Evolutionary conservation across 2,329 filamentous ascomycete genomes (phyloP), one percentile per base, ranked within the genome.

Genomic region (Ophiostoma ips): DNA sequence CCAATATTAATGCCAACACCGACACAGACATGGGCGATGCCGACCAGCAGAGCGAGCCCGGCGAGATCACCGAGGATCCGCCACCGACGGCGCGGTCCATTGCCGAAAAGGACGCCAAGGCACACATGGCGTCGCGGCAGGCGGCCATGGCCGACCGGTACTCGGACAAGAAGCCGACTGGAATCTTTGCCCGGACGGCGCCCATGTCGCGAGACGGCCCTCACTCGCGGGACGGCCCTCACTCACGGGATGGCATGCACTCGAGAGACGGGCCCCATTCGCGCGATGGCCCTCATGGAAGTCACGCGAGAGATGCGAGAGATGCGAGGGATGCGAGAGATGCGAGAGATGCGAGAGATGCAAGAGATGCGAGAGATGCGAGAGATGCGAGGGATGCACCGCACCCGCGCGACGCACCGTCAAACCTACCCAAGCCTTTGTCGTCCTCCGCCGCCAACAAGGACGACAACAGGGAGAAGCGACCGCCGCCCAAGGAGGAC

Each of bases 1-100:
- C 59, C n/a, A n/a, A n/a, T n/a, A n/a, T n/a, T n/a, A n/a, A n/a
- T n/a, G n/a, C n/a, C n/a, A n/a, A n/a, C n/a, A n/a, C n/a, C 3
- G 57, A 60, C 4, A 57, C 56, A 3, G 53, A 58, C 1, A 69
- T 37, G 64, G 63, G 8, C 61, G 67, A 43, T 57, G 65, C 24
- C 63, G 66, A 43, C 63, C 65, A 8, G 60, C 68, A 47, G 64
- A 69, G 68, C 1, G 72, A 73, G 46, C 66, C 71, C 6, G 71
- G 71, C 41, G 71, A 74, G 3, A 61, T 66, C 21, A 68, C 64
- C 40, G 62, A 63, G 2, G 70, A 71, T 52, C 18, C 28, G 28
- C 40, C 35, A 19, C 21, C 35, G 7, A 5, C 51, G 5, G 5
- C 34, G 5, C 37, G 28, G 30, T 15, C 49, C 33, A 41, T 24